Conservation (phyloP, 129 eudicot genomes). For the Logfia minima region DNA sequence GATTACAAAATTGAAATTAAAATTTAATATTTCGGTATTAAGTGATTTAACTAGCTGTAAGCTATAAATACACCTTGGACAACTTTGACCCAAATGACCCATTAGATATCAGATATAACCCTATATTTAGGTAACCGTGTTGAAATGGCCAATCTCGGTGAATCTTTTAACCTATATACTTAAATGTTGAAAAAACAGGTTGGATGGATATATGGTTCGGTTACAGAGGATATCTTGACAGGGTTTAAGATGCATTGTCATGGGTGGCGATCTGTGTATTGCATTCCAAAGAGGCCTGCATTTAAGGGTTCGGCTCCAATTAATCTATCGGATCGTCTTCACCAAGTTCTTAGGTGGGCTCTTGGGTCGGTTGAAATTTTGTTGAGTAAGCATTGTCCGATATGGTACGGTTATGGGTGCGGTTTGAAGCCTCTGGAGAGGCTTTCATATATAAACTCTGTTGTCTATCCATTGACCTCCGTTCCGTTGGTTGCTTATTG, state of each 20-base stretch:
- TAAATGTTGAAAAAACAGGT: slow-evolving; percentile 43
- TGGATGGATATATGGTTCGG: slow-evolving; percentile 88
- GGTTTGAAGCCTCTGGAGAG: slow-evolving; percentile 72
- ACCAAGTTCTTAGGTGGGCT: slow-evolving; percentile 90
- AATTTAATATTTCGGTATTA: not conserved
- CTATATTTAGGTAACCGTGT: not conserved
- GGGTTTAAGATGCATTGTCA: slow-evolving; percentile 92
- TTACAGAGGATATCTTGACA: slow-evolving; percentile 76
- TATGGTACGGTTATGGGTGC: slow-evolving; percentile 85
- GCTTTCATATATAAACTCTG: slow-evolving; percentile 66
- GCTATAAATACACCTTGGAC: not conserved
- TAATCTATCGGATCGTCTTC: slow-evolving; percentile 80
- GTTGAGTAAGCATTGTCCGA: slow-evolving; percentile 71
- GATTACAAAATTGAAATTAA: not conserved
- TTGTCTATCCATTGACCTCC: slow-evolving; percentile 73
- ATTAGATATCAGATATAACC: not conserved
- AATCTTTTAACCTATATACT: not conserved
- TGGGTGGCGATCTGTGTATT: slow-evolving; percentile 87
- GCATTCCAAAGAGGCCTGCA: slow-evolving; percentile 73
- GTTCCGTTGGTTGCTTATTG: slow-evolving; percentile 74
- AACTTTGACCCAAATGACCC: not conserved
- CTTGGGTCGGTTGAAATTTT: slow-evolving; percentile 82
- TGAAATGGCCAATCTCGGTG: not conserved
- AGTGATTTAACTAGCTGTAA: not conserved
- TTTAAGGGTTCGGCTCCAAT: slow-evolving; percentile 92